A percentile compares a stretch with the other conserved stretches of the same genome.
Evolutionary conservation across 108 stramenopile species (phyloP).

Genomic region (Chaetoceros tenuissimus): DNA sequence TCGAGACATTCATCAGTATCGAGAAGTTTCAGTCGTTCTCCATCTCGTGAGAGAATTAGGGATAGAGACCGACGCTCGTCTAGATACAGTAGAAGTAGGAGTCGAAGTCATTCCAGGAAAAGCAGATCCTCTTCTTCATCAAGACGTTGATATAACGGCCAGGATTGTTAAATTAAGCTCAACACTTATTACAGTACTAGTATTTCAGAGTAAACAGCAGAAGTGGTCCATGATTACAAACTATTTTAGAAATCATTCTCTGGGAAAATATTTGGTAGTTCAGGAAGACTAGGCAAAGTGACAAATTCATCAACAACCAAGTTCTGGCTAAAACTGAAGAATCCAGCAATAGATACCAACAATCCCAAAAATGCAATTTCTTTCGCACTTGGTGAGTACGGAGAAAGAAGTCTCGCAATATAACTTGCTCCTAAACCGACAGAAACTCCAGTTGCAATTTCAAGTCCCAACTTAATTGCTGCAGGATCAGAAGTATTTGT

Average conservation of each 20-base stretch:
- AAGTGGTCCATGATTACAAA: too few relatives aligned
- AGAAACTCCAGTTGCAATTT: conserved; percentile 61
- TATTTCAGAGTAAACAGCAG: too few relatives aligned
- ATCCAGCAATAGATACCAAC: conserved; percentile 74
- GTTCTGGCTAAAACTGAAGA: conserved; percentile 67
- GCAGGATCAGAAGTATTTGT: conserved; percentile 56
- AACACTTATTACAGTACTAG: too few relatives aligned
- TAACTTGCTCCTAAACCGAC: conserved; percentile 59
- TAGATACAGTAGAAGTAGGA: too few relatives aligned
- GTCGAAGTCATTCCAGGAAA: too few relatives aligned
- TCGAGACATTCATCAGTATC: too few relatives aligned
- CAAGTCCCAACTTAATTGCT: conserved; percentile 53
- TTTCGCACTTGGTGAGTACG: conserved; percentile 67
- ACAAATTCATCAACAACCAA: conserved; percentile 80
- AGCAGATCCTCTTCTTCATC: too few relatives aligned
- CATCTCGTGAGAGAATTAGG: too few relatives aligned
- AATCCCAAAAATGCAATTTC: conserved; percentile 77
- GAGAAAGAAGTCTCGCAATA: conserved; percentile 50
- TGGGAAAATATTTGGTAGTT: background rate
- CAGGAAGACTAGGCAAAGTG: conserved; percentile 32
- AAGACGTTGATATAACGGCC: too few relatives aligned
- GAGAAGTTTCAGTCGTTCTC: too few relatives aligned
- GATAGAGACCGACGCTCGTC: too few relatives aligned
- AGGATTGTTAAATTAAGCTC: too few relatives aligned
- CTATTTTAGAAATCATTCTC: background rate